These are phyloP conservation scores for Hirsutella minnesotensis DNA, from an alignment of 2,329 filamentous ascomycete genomes.

Conservation along the genomic window DNA sequence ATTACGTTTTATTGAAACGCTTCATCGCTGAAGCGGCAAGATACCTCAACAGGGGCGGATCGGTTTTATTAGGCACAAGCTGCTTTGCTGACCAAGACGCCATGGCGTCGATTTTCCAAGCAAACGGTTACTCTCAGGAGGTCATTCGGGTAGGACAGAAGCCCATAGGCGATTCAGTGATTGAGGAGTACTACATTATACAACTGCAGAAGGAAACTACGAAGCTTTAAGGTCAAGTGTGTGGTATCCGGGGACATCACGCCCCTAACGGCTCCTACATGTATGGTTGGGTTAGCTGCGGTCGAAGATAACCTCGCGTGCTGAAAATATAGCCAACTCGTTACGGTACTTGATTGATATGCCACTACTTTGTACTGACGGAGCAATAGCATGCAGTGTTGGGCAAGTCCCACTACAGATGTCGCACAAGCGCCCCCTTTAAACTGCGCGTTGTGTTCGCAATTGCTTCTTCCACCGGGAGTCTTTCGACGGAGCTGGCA, in stretches of 20 bases:
- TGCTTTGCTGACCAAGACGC: not conserved
- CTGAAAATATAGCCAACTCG: no score
- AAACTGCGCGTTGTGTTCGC: slow-evolving; percentile 24
- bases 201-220: not conserved
- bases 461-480: slow-evolving; percentile 57
- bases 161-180: not conserved
- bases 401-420: no score
- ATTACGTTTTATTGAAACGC: slow-evolving; percentile 1
- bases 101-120: not conserved
- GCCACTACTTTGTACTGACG: no score
- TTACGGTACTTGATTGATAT: no score
- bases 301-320: no score
- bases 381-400: no score
- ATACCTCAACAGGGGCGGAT: not conserved
- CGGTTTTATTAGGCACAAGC: not conserved
- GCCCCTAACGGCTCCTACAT: no score
- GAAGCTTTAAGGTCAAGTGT: no score
- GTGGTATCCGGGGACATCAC: no score
- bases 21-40: slow-evolving; percentile 1
- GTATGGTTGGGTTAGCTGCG: no score
- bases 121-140: not conserved
- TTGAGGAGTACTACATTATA: slow-evolving; percentile 1
- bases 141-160: not conserved
- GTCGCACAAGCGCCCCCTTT: no score
- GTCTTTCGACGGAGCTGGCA: slow-evolving; percentile 56